A percentile compares a stretch with the other conserved stretches of the same genome.
phyloP scores from a whole-genome alignment of 2,329 filamentous ascomycete genomes.

The Coniochaeta ligniaria region DNA sequence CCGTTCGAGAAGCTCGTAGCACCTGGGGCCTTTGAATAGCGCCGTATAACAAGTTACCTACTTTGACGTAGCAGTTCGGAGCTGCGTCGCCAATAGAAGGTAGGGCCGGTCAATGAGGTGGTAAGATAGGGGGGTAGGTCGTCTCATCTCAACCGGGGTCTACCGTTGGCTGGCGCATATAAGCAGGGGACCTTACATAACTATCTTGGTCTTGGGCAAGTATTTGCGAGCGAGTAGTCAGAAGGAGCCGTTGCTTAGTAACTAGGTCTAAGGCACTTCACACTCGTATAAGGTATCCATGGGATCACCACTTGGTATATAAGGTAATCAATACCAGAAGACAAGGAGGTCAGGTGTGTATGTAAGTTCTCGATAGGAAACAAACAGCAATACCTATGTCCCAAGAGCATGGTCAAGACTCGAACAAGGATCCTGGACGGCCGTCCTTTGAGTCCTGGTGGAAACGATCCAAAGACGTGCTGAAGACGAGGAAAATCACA shows the following conservation, averaged over 20 bases:
- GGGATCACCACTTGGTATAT: background rate
- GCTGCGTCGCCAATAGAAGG: no score
- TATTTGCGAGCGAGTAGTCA: background rate
- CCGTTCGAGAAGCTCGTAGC: no score
- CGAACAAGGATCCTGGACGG: slow-evolving; percentile 15
- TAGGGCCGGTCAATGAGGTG: no score
- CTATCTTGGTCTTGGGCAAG: background rate
- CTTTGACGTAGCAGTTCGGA: no score
- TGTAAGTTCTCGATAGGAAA: background rate
- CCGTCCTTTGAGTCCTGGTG: slow-evolving; percentile 42
- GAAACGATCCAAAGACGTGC: slow-evolving; percentile 34
- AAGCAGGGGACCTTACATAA: background rate
- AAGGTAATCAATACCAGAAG: background rate
- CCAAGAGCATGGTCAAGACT: slow-evolving; percentile 3
- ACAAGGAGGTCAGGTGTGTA: background rate
- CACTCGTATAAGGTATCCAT: no score
- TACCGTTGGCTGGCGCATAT: background rate
- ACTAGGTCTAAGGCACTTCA: background rate
- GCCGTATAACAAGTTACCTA: no score
- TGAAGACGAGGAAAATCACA: slow-evolving; percentile 22
- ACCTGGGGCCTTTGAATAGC: no score
- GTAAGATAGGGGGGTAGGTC: no score
- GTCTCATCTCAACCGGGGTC: no score
- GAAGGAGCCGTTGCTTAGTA: background rate
- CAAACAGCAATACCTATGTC: background rate